These are phyloP conservation scores for Bryoglossum gracile DNA, from an alignment of 495 filamentous ascomycete genomes.

Conservation along the genomic window DNA sequence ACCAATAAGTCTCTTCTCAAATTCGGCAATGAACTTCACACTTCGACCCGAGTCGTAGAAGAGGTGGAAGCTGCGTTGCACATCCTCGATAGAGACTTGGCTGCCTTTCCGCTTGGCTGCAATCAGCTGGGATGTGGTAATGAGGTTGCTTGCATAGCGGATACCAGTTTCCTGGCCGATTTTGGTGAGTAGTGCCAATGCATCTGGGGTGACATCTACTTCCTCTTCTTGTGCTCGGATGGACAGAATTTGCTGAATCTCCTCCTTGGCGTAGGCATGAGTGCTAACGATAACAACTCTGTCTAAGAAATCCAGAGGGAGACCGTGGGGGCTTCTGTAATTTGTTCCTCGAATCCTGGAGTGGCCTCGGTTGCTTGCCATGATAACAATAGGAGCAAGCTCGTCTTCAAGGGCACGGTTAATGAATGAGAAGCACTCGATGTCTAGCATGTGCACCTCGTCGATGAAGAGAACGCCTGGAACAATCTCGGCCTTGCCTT, in stretches of 20 bases:
- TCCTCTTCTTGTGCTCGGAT: constrained; percentile 95
- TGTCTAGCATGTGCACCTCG: constrained; percentile 99
- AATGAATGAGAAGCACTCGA: constrained; percentile 97
- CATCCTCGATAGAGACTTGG: constrained; percentile 78
- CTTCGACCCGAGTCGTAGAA: constrained; percentile 88
- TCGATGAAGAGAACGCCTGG: constrained; percentile 98
- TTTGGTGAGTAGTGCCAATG: constrained; percentile 86
- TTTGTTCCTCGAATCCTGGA: constrained; percentile 90
- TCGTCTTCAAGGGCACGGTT: constrained; percentile 94
- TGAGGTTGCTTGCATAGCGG: constrained; percentile 89
- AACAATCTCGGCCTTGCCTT: constrained; percentile 96
- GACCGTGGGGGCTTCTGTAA: constrained; percentile 82
- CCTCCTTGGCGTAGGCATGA: constrained; percentile 73
- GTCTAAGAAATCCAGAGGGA: constrained; percentile 94
- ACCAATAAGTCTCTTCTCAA: constrained; percentile 88
- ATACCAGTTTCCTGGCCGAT: constrained; percentile 90
- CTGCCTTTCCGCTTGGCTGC: constrained; percentile 66
- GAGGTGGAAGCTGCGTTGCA: constrained; percentile 84
- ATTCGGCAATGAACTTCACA: constrained; percentile 82
- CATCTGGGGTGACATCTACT: constrained; percentile 81
- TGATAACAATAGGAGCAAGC: constrained; percentile 94
- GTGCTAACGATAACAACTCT: constrained; percentile 96
- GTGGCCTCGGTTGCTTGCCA: constrained; percentile 96
- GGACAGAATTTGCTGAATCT: constrained; percentile 82
- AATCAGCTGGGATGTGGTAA: constrained; percentile 84